These are phyloP conservation scores for Neonectria sp. DNA, from an alignment of 2,329 filamentous ascomycete genomes.

Conservation along the genomic window DNA sequence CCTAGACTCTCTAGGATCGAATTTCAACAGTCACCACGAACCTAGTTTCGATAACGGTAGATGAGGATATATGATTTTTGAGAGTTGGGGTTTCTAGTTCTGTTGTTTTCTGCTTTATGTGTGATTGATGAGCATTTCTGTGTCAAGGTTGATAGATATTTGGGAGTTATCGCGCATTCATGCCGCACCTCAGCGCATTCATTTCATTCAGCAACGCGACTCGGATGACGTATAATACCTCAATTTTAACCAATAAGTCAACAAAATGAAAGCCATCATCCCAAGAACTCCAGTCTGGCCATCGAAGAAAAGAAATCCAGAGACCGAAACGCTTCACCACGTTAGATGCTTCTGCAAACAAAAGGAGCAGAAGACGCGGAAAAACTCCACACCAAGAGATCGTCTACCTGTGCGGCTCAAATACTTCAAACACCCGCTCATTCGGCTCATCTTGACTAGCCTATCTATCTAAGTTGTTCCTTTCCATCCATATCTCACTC, in stretches of 20 bases:
- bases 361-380: background rate
- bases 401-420: background rate
- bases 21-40: background rate
- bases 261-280: background rate
- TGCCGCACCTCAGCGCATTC: no score
- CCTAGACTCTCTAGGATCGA: background rate
- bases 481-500: slow-evolving; percentile 13
- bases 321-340: background rate
- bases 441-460: slow-evolving; percentile 23
- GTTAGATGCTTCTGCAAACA: background rate
- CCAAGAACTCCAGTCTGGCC: background rate
- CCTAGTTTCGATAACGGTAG: background rate
- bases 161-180: background rate
- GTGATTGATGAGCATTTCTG: background rate
- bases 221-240: no score
- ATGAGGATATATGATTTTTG: background rate
- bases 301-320: background rate
- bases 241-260: background rate
- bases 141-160: background rate
- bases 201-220: background rate
- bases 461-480: slow-evolving; percentile 30
- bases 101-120: background rate
- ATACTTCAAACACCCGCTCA: slow-evolving; percentile 23
- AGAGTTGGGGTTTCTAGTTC: no score
- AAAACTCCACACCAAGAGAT: background rate